A percentile compares a stretch with the other conserved stretches of the same genome.
These are phyloP conservation scores for Petunia secreta DNA, from an alignment of 257 asterid genomes.

Conservation along the genomic window DNA sequence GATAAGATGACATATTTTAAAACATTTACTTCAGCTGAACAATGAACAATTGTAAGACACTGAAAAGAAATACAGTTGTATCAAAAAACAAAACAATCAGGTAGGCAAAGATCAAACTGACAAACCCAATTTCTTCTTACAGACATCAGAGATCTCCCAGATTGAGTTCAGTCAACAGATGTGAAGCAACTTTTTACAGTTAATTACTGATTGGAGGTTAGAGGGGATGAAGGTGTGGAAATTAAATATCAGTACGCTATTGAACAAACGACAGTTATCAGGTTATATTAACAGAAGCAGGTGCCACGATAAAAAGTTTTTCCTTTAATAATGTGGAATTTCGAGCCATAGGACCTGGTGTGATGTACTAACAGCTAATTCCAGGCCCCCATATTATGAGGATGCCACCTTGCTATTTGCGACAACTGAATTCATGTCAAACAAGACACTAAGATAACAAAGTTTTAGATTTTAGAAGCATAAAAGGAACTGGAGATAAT, in stretches of 20 bases:
- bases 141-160: neutral
- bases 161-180: neutral
- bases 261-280: neutral
- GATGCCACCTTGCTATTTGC: too few species aligned
- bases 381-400: neutral
- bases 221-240: neutral
- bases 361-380: neutral
- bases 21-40: neutral
- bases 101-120: conserved; percentile 7
- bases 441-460: neutral
- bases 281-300: neutral
- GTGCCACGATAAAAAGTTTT: neutral
- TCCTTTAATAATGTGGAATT: too few species aligned
- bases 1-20: too few species aligned
- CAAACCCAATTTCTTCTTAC: neutral
- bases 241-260: neutral
- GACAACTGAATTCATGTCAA: neutral
- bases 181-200: neutral
- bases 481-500: neutral
- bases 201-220: neutral
- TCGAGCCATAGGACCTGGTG: neutral
- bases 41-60: too few species aligned
- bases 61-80: neutral
- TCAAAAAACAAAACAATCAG: neutral
- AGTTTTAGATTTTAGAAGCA: neutral